phyloP scores from a whole-genome alignment of 495 filamentous ascomycete genomes.

The Mytilinidion resinicola region DNA sequence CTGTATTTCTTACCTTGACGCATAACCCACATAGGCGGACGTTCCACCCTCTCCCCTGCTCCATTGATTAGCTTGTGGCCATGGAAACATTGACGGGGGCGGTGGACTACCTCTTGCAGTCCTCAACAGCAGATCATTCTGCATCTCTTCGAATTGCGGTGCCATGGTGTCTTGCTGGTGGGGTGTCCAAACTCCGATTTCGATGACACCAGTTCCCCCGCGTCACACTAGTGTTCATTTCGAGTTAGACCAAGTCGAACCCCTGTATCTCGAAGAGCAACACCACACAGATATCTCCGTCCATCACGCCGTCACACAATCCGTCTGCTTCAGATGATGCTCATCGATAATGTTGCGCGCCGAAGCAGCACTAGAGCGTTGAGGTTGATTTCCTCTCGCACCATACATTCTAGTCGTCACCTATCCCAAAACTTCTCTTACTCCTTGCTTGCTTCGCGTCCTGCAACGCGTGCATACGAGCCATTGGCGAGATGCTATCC shows the following conservation, averaged over 20 bases:
- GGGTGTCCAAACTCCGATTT: conserved; percentile 18
- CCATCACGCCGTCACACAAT: too few species aligned
- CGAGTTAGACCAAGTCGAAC: too few species aligned
- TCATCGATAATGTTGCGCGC: not conserved
- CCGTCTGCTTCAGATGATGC: not conserved
- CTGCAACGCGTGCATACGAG: not conserved
- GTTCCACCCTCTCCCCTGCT: conserved; percentile 79
- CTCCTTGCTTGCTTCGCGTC: conserved; percentile 9
- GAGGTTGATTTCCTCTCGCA: not conserved
- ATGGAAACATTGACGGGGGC: not conserved
- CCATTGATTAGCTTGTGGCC: conserved; percentile 24
- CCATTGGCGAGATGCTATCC: conserved; percentile 6
- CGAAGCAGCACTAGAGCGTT: not conserved
- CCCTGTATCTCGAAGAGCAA: too few species aligned
- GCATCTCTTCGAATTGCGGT: conserved; percentile 61
- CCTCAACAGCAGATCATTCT: conserved; percentile 85
- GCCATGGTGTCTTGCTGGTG: conserved; percentile 17
- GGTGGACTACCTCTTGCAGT: conserved; percentile 67
- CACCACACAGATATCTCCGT: too few species aligned
- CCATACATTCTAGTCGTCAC: not conserved
- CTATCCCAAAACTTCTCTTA: not conserved
- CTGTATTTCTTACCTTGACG: conserved; percentile 65
- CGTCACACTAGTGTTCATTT: too few species aligned
- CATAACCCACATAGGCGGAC: conserved; percentile 97
- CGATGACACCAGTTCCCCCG: too few species aligned